A percentile compares a stretch with the other conserved stretches of the same genome.
Conservation (phyloP, 148 eudicot genomes). For the Beta vulgaris region DNA sequence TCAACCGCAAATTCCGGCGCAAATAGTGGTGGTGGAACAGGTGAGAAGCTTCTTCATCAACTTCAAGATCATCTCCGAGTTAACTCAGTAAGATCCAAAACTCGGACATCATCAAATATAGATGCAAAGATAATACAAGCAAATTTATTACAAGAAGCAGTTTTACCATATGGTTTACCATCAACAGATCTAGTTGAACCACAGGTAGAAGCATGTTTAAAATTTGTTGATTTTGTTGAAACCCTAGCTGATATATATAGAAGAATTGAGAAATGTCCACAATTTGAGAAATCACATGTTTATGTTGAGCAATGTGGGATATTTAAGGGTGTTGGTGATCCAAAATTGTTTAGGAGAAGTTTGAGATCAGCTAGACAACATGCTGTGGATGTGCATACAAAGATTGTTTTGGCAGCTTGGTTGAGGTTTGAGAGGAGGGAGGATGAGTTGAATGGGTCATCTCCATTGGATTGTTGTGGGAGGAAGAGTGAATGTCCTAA, state of each 20-base stretch:
- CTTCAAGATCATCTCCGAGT: constrained; percentile 71
- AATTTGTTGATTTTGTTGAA: constrained; percentile 44
- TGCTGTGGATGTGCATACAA: constrained; percentile 57
- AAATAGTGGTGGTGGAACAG: constrained; percentile 20
- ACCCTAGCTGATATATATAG: constrained; percentile 48
- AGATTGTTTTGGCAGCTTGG: constrained; percentile 63
- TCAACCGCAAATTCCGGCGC: constrained; percentile 18
- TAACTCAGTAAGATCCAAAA: constrained; percentile 56
- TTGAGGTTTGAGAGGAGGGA: constrained; percentile 62
- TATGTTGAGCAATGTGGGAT: constrained; percentile 51
- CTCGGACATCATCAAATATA: constrained; percentile 17
- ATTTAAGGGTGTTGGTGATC: constrained; percentile 40
- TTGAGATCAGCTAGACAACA: constrained; percentile 50
- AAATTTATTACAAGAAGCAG: constrained; percentile 35
- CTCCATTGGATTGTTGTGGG: constrained; percentile 56
- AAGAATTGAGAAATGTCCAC: constrained; percentile 32
- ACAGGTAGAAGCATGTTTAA: constrained; percentile 41
- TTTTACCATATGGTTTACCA: constrained; percentile 42
- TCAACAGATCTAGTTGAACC: constrained; percentile 45
- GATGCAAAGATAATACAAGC: constrained; percentile 12
- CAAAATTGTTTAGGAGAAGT: constrained; percentile 48
- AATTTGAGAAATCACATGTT: constrained; percentile 32
- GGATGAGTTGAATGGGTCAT: constrained; percentile 47
- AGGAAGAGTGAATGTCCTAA: constrained; percentile 52
- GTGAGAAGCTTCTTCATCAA: constrained; percentile 55